Percentiles rank a stretch among this genome's conserved stretches.
These are phyloP conservation scores for Conidiobolus coronatus DNA, from an alignment of 371 early-diverging fungal genomes.

Conservation along the genomic window DNA sequence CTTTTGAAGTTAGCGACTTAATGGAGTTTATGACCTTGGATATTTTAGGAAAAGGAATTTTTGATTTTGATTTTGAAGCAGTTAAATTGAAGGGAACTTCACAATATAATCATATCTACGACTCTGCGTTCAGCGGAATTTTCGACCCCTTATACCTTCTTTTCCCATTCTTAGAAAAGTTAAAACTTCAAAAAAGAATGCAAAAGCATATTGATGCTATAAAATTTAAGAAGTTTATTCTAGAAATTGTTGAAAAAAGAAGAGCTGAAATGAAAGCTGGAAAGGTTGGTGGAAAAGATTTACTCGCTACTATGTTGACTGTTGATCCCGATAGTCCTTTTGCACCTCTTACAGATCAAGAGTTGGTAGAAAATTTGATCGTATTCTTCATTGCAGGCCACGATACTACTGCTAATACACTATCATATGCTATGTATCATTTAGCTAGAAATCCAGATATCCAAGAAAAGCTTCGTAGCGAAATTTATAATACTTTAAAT, in stretches of 20 bases:
- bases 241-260: neutral
- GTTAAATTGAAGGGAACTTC: neutral
- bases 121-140: neutral
- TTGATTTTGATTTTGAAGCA: neutral
- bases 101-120: neutral
- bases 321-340: neutral
- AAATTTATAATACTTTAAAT: neutral
- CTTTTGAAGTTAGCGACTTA: neutral
- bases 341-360: neutral
- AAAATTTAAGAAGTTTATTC: neutral
- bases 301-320: neutral
- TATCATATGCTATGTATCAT: neutral
- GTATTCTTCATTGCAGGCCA: conserved; percentile 1
- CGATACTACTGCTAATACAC: conserved; percentile 1
- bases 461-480: neutral
- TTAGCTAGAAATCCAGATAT: neutral
- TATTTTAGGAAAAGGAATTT: neutral
- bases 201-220: neutral
- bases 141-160: neutral
- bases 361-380: neutral
- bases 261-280: neutral
- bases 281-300: neutral
- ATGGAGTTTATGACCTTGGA: neutral
- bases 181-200: neutral
- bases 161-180: conserved; percentile 1